phyloP scores from a whole-genome alignment of 192 early-diverging fungal genomes.

The Podila minutissima region DNA sequence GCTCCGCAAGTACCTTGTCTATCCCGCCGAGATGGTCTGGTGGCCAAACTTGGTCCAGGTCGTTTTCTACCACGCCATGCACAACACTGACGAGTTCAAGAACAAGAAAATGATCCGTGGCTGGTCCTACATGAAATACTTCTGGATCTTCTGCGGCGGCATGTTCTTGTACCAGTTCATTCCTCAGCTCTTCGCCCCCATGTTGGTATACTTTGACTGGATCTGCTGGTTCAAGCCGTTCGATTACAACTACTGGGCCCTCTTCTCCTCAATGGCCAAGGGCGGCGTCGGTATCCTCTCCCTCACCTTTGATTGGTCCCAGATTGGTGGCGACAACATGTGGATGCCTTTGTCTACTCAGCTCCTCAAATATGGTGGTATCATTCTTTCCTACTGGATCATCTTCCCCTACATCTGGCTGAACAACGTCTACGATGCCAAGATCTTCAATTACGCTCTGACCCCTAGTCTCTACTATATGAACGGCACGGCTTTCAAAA shows the following conservation, averaged over 20 bases:
- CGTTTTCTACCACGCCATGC: constrained; percentile 52
- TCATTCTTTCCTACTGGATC: constrained; percentile 75
- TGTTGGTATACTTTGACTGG: constrained; percentile 21
- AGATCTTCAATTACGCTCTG: constrained; percentile 4
- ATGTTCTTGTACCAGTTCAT: constrained; percentile 61
- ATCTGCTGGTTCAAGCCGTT: constrained; percentile 25
- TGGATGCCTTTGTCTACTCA: constrained; percentile 28
- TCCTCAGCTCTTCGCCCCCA: constrained; percentile 24
- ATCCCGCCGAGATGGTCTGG: constrained; percentile 86
- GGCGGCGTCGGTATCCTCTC: constrained; percentile 71
- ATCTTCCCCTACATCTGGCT: constrained; percentile 72
- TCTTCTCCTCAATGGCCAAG: constrained; percentile 8
- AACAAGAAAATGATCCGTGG: constrained; percentile 13
- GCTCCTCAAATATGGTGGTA: constrained; percentile 62
- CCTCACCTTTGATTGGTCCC: constrained; percentile 75
- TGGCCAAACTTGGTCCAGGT: constrained; percentile 71
- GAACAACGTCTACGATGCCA: constrained; percentile 50
- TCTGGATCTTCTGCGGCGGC: constrained; percentile 45
- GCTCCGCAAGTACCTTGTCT: constrained; percentile 80
- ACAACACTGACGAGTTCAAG: constrained; percentile 23
- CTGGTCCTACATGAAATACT: constrained; percentile 39
- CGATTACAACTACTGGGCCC: constrained; percentile 25
- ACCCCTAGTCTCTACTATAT: constrained; percentile 6
- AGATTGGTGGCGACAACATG: constrained; percentile 19
- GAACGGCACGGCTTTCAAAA: constrained; percentile 11